phyloP scores from a whole-genome alignment of 768 basidiomycete genomes.

The Amanita rubescens region DNA sequence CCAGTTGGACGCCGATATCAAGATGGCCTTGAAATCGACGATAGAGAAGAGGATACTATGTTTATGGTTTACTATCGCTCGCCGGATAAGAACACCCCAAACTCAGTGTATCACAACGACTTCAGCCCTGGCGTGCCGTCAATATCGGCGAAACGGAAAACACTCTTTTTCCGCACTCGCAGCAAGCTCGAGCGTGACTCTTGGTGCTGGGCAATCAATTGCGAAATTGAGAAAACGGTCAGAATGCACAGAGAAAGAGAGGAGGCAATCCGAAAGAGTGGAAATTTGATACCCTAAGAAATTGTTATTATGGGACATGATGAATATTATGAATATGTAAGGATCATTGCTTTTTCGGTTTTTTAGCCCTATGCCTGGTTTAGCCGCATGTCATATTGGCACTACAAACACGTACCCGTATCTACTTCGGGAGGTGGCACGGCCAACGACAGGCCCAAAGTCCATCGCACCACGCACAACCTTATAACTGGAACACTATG shows the following conservation, averaged over 20 bases:
- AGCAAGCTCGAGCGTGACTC: constrained; percentile 85
- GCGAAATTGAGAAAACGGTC: constrained; percentile 79
- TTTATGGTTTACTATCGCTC: constrained; percentile 74
- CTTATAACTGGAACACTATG: constrained; percentile 65
- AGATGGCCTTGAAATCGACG: constrained; percentile 85
- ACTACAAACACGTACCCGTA: constrained; percentile 61
- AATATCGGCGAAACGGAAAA: constrained; percentile 51
- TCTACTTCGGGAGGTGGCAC: constrained; percentile 77
- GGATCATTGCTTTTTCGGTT: constrained; percentile 65
- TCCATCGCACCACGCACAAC: constrained; percentile 89
- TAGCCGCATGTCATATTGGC: constrained; percentile 6
- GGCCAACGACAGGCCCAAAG: constrained; percentile 82
- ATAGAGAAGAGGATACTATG: constrained; percentile 80
- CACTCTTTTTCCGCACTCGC: constrained; percentile 63
- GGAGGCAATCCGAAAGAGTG: constrained; percentile 53
- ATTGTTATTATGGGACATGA: not conserved
- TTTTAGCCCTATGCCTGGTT: constrained; percentile 55
- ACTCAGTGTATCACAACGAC: constrained; percentile 21
- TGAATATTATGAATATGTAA: not conserved
- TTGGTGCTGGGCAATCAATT: constrained; percentile 93
- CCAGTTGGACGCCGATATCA: constrained; percentile 68
- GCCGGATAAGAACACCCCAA: constrained; percentile 20
- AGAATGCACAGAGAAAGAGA: constrained; percentile 60
- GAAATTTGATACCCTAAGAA: constrained; percentile 35
- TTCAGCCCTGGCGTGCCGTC: constrained; percentile 34